A percentile compares a stretch with the other conserved stretches of the same genome.
Evolutionary conservation across 805 yeast species (phyloP).

Genomic region (Pichia deserticola): DNA sequence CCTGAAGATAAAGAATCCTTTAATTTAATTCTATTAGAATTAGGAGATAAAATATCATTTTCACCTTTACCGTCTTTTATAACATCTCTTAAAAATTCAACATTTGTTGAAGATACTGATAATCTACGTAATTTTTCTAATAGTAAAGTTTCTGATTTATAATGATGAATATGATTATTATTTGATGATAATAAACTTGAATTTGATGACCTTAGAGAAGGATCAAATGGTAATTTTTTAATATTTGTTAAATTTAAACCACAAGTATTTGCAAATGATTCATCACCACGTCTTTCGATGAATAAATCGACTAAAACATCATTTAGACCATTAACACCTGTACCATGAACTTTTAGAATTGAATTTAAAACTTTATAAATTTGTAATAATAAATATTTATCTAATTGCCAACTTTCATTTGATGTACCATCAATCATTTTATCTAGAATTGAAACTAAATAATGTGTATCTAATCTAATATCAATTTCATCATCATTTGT

Average conservation of each 20-base stretch:
- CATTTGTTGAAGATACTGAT: constrained; percentile 3
- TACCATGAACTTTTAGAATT: constrained; percentile 13
- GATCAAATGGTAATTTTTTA: background rate
- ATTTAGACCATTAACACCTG: constrained; percentile 3
- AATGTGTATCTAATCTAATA: constrained; percentile 18
- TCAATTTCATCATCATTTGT: constrained; percentile 3
- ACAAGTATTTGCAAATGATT: constrained; percentile 4
- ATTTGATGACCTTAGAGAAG: background rate
- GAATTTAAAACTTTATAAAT: constrained; percentile 22
- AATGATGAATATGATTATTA: background rate
- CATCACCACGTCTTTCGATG: constrained; percentile 7
- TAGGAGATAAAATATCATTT: background rate
- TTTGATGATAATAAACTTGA: background rate
- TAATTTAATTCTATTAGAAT: background rate
- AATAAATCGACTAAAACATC: constrained; percentile 12
- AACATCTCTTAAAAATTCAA: constrained; percentile 1
- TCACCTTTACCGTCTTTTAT: background rate
- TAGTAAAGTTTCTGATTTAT: background rate
- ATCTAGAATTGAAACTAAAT: constrained; percentile 16
- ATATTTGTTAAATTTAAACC: background rate
- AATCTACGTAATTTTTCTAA: constrained; percentile 1
- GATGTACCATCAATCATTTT: constrained; percentile 17
- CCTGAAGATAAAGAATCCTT: background rate
- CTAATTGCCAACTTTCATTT: constrained; percentile 17
- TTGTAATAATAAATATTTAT: constrained; percentile 19